Evolutionary conservation across 139 green algal species (phyloP), one percentile per base, ranked within the genome.

Genomic region (Microglena sp.): DNA sequence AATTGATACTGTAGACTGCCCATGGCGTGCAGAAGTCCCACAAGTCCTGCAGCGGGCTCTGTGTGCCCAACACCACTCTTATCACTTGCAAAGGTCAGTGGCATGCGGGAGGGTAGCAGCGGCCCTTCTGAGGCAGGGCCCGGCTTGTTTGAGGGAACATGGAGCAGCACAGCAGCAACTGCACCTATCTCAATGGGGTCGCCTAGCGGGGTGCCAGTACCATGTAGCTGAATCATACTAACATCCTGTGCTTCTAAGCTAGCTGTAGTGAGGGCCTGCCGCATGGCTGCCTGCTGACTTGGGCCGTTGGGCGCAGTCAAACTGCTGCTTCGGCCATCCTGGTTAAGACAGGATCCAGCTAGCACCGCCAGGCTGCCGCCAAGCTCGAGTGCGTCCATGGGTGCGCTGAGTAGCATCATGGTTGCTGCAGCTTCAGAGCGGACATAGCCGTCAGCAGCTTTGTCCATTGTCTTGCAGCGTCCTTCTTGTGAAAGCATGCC

Each of bases 101-200:
- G 77, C 3, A 56, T 8, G n/a, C 2, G 31, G 27, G 43, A 8
- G 2, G n/a, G 31, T 24, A 4, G 24, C 35, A 2, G 22, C 8
- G 21, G 15, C 31, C 24, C 5, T 26, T 3, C 24, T 32, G 40
- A 11, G 24, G 28, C 27, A 31, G 45, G 6, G 22, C 26, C 43
- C 44, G 21, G 34, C 1, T n/a, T 50, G 35, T 7, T 35, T 50
- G 28, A 18, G 5, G 36, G 45, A 5, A 32, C 27, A 2, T 40
- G 35, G 1, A 81, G 62, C 18, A 78, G 33, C 29, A 79, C 73
- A 3, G 74, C 71, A 1, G 74, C 68, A 5, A 68, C 76, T 11
- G 87, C 90, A 4, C 90, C 87, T 5, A 93, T 70, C 70, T 96
- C 90, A 43, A 96, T 95, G 36, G 89, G 86, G 45, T 96, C 90